These are phyloP conservation scores for Casaregolazyma lundiana DNA, from an alignment of 1,139 yeast species.

Conservation along the genomic window DNA sequence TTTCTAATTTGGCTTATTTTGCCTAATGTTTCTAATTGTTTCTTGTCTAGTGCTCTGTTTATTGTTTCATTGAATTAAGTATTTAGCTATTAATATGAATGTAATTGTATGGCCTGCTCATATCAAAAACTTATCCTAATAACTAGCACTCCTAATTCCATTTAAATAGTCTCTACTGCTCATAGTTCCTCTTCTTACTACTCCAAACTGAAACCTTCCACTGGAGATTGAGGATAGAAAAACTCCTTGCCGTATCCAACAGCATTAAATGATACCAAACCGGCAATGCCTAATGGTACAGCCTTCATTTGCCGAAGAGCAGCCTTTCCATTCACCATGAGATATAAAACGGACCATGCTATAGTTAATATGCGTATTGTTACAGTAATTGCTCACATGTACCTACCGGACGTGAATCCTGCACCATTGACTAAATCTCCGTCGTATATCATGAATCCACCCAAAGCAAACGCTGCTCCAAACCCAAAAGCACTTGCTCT, in stretches of 20 bases:
- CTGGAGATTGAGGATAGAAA: conserved; percentile 35
- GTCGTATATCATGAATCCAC: conserved; percentile 73
- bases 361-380: conserved; percentile 2
- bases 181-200: too few species aligned
- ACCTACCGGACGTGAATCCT: conserved; percentile 59
- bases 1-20: too few species aligned
- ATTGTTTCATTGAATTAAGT: too few species aligned
- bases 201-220: conserved; percentile 6
- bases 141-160: too few species aligned
- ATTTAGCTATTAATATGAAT: too few species aligned
- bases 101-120: too few species aligned
- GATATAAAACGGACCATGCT: conserved; percentile 81
- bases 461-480: conserved; percentile 68
- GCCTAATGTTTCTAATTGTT: too few species aligned
- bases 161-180: too few species aligned
- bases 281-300: conserved; percentile 58
- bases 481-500: conserved; percentile 48
- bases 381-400: neutral
- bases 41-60: too few species aligned
- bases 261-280: conserved; percentile 60
- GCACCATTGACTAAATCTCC: conserved; percentile 81
- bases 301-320: conserved; percentile 44
- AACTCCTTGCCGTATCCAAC: conserved; percentile 66
- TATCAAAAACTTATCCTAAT: too few species aligned
- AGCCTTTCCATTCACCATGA: conserved; percentile 67